Conservation (phyloP, 495 filamentous ascomycete genomes). For the Astrothelium subdiscretum region DNA sequence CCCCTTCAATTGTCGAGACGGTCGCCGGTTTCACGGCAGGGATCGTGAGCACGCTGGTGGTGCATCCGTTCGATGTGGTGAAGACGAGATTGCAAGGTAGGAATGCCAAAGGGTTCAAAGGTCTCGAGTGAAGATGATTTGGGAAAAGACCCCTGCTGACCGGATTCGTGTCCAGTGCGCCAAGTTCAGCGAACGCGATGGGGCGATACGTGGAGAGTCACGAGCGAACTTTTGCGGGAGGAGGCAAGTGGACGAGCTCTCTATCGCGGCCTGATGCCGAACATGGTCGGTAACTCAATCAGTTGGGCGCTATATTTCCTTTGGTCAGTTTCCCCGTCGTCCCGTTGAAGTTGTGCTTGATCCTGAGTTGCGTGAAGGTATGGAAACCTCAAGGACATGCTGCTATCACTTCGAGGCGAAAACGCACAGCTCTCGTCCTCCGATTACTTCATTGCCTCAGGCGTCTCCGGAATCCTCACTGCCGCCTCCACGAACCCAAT, state of each 20-base stretch:
- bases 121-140: not conserved
- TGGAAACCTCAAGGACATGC: conserved; percentile 41
- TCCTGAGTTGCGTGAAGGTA: conserved; percentile 30
- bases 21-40: conserved; percentile 86
- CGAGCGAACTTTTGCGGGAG: conserved; percentile 41
- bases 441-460: conserved; percentile 79
- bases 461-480: conserved; percentile 56
- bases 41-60: conserved; percentile 66
- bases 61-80: conserved; percentile 83
- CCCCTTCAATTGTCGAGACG: conserved; percentile 74
- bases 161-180: conserved; percentile 14
- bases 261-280: conserved; percentile 83
- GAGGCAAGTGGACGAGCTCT: conserved; percentile 55
- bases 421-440: conserved; percentile 41
- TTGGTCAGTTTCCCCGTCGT: conserved; percentile 22
- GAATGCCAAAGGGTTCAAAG: not conserved
- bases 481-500: conserved; percentile 85
- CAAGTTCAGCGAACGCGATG: conserved; percentile 25
- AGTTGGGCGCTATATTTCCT: conserved; percentile 91
- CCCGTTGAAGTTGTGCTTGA: not conserved
- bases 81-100: conserved; percentile 78
- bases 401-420: conserved; percentile 19
- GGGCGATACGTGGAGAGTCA: conserved; percentile 44
- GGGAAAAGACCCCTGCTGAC: not conserved
- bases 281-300: conserved; percentile 78